phyloP scores from a whole-genome alignment of 106 monocot species.

The Xerophyta viscosa region DNA sequence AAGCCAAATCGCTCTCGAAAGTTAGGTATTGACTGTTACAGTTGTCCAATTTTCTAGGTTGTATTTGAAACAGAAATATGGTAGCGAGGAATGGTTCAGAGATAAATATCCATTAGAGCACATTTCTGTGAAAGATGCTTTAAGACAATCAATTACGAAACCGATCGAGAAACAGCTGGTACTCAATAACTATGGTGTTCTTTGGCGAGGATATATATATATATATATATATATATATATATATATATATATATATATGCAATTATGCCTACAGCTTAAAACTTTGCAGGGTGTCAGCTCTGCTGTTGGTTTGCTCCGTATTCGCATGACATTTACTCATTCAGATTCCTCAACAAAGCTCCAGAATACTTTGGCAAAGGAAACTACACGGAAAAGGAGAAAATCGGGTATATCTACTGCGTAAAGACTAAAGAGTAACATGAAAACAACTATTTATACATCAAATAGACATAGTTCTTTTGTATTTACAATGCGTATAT shows the following conservation, averaged over 20 bases:
- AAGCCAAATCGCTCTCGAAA: no score
- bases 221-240: background rate
- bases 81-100: slow-evolving; percentile 47
- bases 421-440: background rate
- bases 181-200: slow-evolving; percentile 3
- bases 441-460: no score
- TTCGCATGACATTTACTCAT: slow-evolving; percentile 59
- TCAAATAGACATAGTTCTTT: no score
- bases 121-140: slow-evolving; percentile 75
- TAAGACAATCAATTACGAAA: slow-evolving; percentile 44
- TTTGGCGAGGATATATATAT: background rate
- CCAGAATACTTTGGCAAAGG: slow-evolving; percentile 31
- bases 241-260: background rate
- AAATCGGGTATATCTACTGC: slow-evolving; percentile 32
- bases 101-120: slow-evolving; percentile 28
- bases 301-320: slow-evolving; percentile 32
- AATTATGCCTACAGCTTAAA: background rate
- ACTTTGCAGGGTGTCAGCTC: slow-evolving; percentile 55
- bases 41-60: slow-evolving; percentile 33
- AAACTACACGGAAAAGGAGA: slow-evolving; percentile 27
- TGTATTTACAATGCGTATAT: no score
- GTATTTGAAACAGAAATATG: slow-evolving; percentile 65
- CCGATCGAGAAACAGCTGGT: slow-evolving; percentile 70
- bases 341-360: slow-evolving; percentile 48
- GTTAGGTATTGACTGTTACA: background rate